phyloP scores from a whole-genome alignment of 345 rosid genomes.

The Eucalyptus urophylla region DNA sequence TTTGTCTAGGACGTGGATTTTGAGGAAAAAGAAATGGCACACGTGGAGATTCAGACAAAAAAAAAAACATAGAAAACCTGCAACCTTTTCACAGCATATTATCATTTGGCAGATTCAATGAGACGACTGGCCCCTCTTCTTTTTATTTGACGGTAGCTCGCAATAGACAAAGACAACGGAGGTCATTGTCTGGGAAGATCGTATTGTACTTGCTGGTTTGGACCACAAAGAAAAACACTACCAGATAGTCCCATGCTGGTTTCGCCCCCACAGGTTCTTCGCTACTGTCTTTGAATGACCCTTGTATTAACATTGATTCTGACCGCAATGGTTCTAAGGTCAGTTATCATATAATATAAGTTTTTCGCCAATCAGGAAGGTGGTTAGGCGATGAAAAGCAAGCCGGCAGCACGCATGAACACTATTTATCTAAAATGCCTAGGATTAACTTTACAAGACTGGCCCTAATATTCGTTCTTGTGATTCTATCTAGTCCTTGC shows the following conservation, averaged over 20 bases:
- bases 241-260: not conserved
- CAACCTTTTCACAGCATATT: not conserved
- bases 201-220: not conserved
- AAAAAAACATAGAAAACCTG: not conserved
- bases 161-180: not conserved
- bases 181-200: not conserved
- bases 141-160: not conserved
- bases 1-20: not conserved
- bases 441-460: not conserved
- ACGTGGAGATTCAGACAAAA: not conserved
- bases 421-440: not conserved
- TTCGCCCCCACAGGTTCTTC: not conserved
- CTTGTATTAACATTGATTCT: not conserved
- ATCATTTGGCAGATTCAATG: not conserved
- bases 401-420: not conserved
- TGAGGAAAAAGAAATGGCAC: not conserved
- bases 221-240: not conserved
- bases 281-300: not conserved
- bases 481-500: not conserved
- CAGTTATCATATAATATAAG: not conserved
- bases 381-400: not conserved
- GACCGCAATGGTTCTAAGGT: not conserved
- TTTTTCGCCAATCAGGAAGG: not conserved
- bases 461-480: not conserved
- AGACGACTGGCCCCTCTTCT: not conserved